Base-by-base conservation (phyloP, 164 flowering plant genomes). In the Annona squamosa region DNA sequence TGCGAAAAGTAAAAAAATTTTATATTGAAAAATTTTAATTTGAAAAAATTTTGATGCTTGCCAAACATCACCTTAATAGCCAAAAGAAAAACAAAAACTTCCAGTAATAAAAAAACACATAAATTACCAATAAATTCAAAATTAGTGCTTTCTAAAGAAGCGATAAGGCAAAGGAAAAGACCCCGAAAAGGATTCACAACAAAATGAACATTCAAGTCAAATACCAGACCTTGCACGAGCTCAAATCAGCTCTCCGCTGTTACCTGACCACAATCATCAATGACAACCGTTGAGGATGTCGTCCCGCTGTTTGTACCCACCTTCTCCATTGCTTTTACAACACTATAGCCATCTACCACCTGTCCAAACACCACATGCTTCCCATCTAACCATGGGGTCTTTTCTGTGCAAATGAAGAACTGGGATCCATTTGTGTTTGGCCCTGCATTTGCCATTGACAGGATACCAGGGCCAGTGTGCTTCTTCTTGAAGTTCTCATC, bases 381-480 rank as follows among this genome's bases (percentile, higher is more conserved):
- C 67, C 94, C 92, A 78, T 92, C 95, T 16, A 90, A 89, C 92
- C 93, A 92, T 3, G 87, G 13, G 0, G 95, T 90, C 79, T 77
- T 83, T 16, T 72, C 86, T 1, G 93, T 89, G 76, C 95, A 90
- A 19, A 90, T 84, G 52, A 90, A 90, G 79, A 92, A 92, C 77
- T 89, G 95, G 1, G 97, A 92, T 4, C 97, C 95, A 75, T 92
- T 92, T 0, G 93, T 86, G 79, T 88, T 78, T 0, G 88, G 85
- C 19, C 95, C 97, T 10, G 94, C 79, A 82, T 92, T 90, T 0
- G 95, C 97, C 93, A 90, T 92, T 3, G 93, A 92, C 5, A 90
- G 74, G 10, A 89, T 59, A 0, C 97, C 95, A 5, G 88, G 87
- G 3, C 84, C 91, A 0, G 84, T 81, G 73, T 90, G 95, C 74